A percentile compares a stretch with the other conserved stretches of the same genome.
Conservation (phyloP, 1,139 yeast genomes). For the Pichia terricola region DNA sequence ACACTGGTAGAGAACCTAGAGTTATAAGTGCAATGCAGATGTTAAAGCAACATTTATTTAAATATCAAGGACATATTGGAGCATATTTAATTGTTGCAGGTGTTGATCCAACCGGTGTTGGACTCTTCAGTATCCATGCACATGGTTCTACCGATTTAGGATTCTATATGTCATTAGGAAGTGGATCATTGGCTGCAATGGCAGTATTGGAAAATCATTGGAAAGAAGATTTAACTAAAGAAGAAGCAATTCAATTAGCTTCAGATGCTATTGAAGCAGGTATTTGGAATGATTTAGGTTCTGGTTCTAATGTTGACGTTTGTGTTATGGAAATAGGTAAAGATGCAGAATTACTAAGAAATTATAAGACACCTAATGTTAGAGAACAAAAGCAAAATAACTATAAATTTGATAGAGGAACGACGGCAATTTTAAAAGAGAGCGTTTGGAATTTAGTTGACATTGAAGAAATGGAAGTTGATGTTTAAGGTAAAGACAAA, state of each 20-base stretch:
- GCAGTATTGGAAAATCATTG: constrained; percentile 88
- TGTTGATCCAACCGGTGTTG: constrained; percentile 92
- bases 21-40: constrained; percentile 90
- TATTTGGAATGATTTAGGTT: constrained; percentile 97
- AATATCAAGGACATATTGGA: constrained; percentile 94
- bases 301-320: constrained; percentile 94
- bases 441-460: constrained; percentile 58
- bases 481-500: background rate
- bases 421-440: constrained; percentile 73
- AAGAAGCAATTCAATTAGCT: constrained; percentile 83
- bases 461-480: constrained; percentile 42
- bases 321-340: constrained; percentile 93
- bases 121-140: constrained; percentile 86
- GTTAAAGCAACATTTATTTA: constrained; percentile 90
- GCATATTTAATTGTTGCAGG: constrained; percentile 97
- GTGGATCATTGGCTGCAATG: constrained; percentile 99
- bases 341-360: constrained; percentile 76
- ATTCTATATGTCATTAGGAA: constrained; percentile 82
- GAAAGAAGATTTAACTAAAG: constrained; percentile 67
- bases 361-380: constrained; percentile 83
- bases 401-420: constrained; percentile 82
- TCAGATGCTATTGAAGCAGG: constrained; percentile 95
- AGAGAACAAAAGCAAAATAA: constrained; percentile 73
- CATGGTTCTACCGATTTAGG: constrained; percentile 98
- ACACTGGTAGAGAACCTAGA: constrained; percentile 78